Evolutionary conservation across 352 stramenopile genomes (phyloP), one percentile per base, ranked within the genome.

Genomic region (Phytopythium sindhum): DNA sequence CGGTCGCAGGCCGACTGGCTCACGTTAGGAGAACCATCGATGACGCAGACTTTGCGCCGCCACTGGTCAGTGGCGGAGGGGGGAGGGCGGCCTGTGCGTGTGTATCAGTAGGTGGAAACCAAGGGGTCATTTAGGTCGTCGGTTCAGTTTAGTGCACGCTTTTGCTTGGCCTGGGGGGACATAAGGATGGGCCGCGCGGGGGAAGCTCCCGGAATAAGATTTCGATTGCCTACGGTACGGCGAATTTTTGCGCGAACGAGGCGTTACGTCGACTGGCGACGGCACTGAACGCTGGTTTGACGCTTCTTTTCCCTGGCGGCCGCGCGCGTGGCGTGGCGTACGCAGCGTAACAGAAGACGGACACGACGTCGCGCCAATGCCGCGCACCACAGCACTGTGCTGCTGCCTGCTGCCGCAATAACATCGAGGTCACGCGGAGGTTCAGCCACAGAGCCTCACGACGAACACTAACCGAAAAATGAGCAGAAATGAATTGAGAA

Each of bases 91-190:
- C 24, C 6, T 26, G 11, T 26, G 35, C 19, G 33, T 44, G 56
- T 61, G 56, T 53, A 61, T 61, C 55, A 61, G 15, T 61, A 61
- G 41, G 37, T 31, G 54, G 39, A 61, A 29, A 10, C 55, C 31
- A 48, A 17, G 35, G 35, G 24, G 47, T 19, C 23, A 24, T 19
- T 28, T 53, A 12, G n/a, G 21, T 29, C n/a, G 44, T 51, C 44
- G n/a, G n/a, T 51, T 29, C 44, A 51, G 44, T 9, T 14, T 51
- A 51, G 44, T 29, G 44, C 44, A 29, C 44, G 44, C 21, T 51
- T 51, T 29, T 14, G n/a, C n/a, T n/a, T 29, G 7, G n/a, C n/a
- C 10, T 29, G 7, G 11, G 17, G 39, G 0, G 39, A 45, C 39
- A n/a, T 15, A 15, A 45, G 39, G 15, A 45, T 45, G 39, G 39